phyloP scores from a whole-genome alignment of 1,284 basidiomycete genomes.

The Ceratobasidium sp. region DNA sequence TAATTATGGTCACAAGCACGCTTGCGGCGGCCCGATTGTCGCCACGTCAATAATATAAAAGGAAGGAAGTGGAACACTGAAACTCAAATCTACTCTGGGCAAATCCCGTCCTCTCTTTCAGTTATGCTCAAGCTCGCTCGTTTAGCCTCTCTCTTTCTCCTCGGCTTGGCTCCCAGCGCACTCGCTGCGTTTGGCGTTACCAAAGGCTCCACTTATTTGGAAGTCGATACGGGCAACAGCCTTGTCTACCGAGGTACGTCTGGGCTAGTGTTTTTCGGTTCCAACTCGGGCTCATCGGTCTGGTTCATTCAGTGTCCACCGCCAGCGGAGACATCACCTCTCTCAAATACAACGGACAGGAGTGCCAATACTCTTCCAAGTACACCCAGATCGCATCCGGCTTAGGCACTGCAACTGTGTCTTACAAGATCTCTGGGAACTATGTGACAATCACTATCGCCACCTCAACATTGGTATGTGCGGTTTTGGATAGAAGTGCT shows the following conservation, averaged over 20 bases:
- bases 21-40: too few relatives aligned
- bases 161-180: background rate
- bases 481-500: background rate
- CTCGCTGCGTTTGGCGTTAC: slow-evolving; percentile 46
- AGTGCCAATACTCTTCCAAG: slow-evolving; percentile 42
- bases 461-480: slow-evolving; percentile 15
- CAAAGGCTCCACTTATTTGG: slow-evolving; percentile 26
- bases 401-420: slow-evolving; percentile 35
- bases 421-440: slow-evolving; percentile 37
- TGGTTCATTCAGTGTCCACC: slow-evolving; percentile 40
- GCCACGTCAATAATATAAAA: too few relatives aligned
- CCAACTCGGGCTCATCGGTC: too few relatives aligned
- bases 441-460: slow-evolving; percentile 41
- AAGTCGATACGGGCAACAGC: slow-evolving; percentile 39
- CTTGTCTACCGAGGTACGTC: slow-evolving; percentile 42
- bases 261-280: too few relatives aligned
- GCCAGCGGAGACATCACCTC: slow-evolving; percentile 46
- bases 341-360: slow-evolving; percentile 36
- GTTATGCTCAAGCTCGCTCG: too few relatives aligned
- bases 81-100: too few relatives aligned
- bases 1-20: too few relatives aligned
- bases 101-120: too few relatives aligned
- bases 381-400: slow-evolving; percentile 44
- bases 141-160: background rate
- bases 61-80: too few relatives aligned